phyloP scores from a whole-genome alignment of 208 protist species.

The Wallacemonas sp. region DNA sequence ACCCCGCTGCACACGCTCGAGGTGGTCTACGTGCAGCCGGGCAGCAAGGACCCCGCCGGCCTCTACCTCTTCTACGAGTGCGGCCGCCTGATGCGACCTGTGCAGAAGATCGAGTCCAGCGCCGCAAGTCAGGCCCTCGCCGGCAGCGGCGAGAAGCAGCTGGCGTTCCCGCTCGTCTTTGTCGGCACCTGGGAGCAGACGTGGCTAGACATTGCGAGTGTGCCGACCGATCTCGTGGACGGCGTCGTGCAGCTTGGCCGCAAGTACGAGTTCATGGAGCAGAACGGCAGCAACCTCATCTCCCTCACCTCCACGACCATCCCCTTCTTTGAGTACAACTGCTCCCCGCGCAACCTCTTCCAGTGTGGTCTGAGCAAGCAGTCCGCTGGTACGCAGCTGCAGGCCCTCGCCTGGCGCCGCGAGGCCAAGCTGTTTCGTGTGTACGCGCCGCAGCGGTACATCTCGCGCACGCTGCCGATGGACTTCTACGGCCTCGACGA shows the following conservation, averaged over 20 bases:
- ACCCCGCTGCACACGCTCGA: constrained; percentile 68
- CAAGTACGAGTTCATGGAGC: constrained; percentile 95
- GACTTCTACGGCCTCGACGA: constrained; percentile 96
- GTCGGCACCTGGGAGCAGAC: constrained; percentile 98
- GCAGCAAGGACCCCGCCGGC: constrained; percentile 70
- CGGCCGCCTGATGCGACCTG: constrained; percentile 96
- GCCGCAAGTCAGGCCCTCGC: background rate
- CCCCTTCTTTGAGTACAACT: constrained; percentile 99
- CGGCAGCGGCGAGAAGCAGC: constrained; percentile 37
- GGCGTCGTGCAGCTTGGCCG: constrained; percentile 67
- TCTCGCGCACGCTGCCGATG: constrained; percentile 93
- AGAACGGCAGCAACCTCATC: constrained; percentile 96
- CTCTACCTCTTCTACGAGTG: constrained; percentile 93
- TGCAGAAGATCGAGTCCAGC: constrained; percentile 84
- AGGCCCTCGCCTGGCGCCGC: constrained; percentile 90
- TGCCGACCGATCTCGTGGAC: constrained; percentile 87
- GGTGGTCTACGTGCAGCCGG: constrained; percentile 74
- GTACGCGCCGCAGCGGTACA: constrained; percentile 96
- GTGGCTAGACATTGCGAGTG: constrained; percentile 97
- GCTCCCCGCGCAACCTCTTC: constrained; percentile 99
- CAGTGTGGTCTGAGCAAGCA: constrained; percentile 99
- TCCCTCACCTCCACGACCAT: constrained; percentile 97
- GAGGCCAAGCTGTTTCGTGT: constrained; percentile 99
- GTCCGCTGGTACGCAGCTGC: constrained; percentile 97
- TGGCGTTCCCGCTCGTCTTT: constrained; percentile 77